Evolutionary conservation across 768 basidiomycete species (phyloP), one percentile per base, ranked within the genome.

Genomic region (Pleurotus platypus): DNA sequence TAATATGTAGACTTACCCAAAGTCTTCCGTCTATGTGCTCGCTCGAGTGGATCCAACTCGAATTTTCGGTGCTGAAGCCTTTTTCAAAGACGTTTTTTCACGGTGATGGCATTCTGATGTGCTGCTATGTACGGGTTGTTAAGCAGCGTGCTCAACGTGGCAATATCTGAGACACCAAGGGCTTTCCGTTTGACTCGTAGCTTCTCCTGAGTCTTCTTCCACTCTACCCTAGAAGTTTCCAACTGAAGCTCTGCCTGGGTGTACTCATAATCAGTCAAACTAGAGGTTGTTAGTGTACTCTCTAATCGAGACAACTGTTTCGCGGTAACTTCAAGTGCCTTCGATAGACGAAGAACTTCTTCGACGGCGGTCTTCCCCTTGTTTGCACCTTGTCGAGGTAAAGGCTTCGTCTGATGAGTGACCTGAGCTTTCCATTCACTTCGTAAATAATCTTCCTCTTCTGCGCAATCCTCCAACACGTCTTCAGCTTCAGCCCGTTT

Each of bases 71-170:
- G 57, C 16, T 45, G 48, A 37, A 67, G 57, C 24, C 55, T 46
- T n/a, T 66, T 58, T 26, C 47, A 49, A n/a, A 65, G 48, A 13
- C 58, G 22, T 1, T 18, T 40, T 45, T 66, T 68, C 3, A 67
- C 15, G 12, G 64, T 61, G 0, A 7, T 49, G 4, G 65, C 62
- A 60, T 69, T 66, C 57, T 11, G 11, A 2, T 11, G 13, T 6
- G 12, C 20, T 3, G 15, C 22, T 15, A 46, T 46, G 20, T n/a
- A 46, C 3, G 46, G 13, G 18, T 22, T 57, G 24, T 30, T 46
- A 5, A 18, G 5, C 13, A 57, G 11, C 1, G 13, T 22, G 15
- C 16, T 26, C 8, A 57, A n/a, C 16, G 3, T 20, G 5, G 18
- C 26, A 5, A 6, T n/a, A 7, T 15, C 40, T n/a, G 18, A 37